Evolutionary conservation across 257 asterid genomes (phyloP), one percentile per base, ranked within the genome.

Genomic region (Misopates orontium): DNA sequence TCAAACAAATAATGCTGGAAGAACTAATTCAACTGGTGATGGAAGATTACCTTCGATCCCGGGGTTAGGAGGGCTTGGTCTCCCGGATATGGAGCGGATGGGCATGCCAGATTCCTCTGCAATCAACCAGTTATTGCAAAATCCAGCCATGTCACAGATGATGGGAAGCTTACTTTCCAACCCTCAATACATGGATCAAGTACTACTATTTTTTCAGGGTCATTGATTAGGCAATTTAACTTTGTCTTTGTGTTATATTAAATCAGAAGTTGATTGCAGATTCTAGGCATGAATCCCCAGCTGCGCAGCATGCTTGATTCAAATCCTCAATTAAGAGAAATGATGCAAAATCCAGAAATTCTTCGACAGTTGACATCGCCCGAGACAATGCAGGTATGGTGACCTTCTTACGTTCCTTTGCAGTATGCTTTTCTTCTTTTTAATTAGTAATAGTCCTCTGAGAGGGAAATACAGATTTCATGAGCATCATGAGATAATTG

Each of bases 321-420:
- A 67, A 86, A 83, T 59, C 90, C 90, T 53, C 90, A 81, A 53
- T 67, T 86, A n/a, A 74, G 83, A 67, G 90, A 83, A 66, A 78
- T 81, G 83, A 77, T 81, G 82, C 94, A 79, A 73, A 86, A 83
- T 67, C 90, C 90, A 2, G 94, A 86, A 55, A 23, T 82, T 54
- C 68, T 85, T 58, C 74, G 82, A 19, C 75, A 77, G 54, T 62
- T 86, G 66, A 75, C 80, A 62, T 79, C 87, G 24, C 87, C 90
- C 14, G 81, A 71, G 23, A 69, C 74, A 15, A 75, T 83, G 82
- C 88, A 74, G 94, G 90, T 83, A 72, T 19, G 17, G 18, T 41
- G 20, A 5, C 48, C 53, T 70, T 19, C 50, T 49, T 64, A 52
- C 40, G 19, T 25, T 70, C 32, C n/a, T 41, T n/a, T 51, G 59